Evolutionary conservation across 345 rosid species (phyloP).

Genomic region (Eucalyptus regnans): DNA sequence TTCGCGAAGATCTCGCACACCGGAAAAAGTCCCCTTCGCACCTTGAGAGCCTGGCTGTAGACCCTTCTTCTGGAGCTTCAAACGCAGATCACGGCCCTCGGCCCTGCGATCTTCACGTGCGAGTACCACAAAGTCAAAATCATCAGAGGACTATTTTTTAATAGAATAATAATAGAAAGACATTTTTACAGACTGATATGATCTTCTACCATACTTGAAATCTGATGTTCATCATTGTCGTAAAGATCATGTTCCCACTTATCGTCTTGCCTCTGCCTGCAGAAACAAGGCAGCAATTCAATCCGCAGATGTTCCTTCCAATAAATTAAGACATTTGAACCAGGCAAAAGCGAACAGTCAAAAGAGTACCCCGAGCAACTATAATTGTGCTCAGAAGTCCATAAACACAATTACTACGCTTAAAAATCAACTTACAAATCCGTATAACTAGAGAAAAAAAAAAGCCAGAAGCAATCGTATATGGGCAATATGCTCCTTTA

Average conservation of each 20-base stretch:
- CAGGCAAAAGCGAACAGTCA: neutral
- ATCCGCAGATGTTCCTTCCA: neutral
- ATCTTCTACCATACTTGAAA: conserved; percentile 55
- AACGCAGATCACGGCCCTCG: conserved; percentile 76
- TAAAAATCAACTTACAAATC: neutral
- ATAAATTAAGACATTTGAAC: neutral
- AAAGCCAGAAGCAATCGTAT: neutral
- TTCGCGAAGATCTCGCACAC: conserved; percentile 73
- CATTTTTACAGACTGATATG: neutral
- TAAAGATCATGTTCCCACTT: conserved; percentile 99
- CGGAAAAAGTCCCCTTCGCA: conserved; percentile 39
- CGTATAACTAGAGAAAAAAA: neutral
- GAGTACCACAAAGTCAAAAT: conserved; percentile 31
- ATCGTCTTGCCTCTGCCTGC: conserved; percentile 93
- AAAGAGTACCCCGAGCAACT: neutral
- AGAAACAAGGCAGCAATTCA: conserved; percentile 2
- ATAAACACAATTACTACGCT: neutral
- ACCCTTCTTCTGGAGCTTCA: conserved; percentile 78
- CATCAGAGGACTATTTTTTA: neutral
- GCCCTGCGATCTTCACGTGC: conserved; percentile 53
- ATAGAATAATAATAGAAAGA: neutral
- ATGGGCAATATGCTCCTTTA: neutral
- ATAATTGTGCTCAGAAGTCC: neutral
- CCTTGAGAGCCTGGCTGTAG: conserved; percentile 31
- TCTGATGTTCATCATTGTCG: conserved; percentile 25